Evolutionary conservation across 2,329 filamentous ascomycete species (phyloP).

Genomic region (Chalara sp.): DNA sequence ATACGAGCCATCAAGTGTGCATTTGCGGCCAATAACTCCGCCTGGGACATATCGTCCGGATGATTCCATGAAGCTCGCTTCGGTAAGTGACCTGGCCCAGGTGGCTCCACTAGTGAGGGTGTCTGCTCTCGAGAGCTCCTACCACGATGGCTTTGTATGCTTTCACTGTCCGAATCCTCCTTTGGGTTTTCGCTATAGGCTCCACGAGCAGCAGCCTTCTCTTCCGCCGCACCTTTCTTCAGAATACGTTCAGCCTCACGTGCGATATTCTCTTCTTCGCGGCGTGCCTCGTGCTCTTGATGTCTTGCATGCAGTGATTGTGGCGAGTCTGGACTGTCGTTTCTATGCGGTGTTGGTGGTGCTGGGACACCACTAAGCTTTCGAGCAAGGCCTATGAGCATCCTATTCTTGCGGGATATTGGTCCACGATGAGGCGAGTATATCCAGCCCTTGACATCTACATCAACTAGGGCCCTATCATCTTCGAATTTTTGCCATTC

Average conservation of each 20-base stretch:
- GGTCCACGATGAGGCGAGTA: conserved; percentile 81
- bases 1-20: conserved; percentile 81
- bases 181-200: conserved; percentile 64
- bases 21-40: conserved; percentile 75
- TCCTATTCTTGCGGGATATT: conserved; percentile 78
- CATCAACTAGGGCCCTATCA: conserved; percentile 80
- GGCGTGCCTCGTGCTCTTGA: conserved; percentile 40
- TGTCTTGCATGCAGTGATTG: conserved; percentile 24
- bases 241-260: conserved; percentile 74
- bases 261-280: conserved; percentile 59
- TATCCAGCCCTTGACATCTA: conserved; percentile 93
- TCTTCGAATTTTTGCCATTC: conserved; percentile 78
- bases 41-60: conserved; percentile 58
- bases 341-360: conserved; percentile 18
- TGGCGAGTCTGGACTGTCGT: conserved; percentile 21
- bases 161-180: conserved; percentile 34
- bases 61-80: conserved; percentile 36
- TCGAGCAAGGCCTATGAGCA: conserved; percentile 79
- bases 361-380: conserved; percentile 79
- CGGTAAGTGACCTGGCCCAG: conserved; percentile 30
- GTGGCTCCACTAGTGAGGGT: conserved; percentile 19
- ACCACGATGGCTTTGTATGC: conserved; percentile 18
- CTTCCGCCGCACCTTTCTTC: conserved; percentile 62
- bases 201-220: conserved; percentile 62
- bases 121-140: conserved; percentile 7